phyloP scores from a whole-genome alignment of 202 grass and related monocot genomes.

The Musa balbisiana region DNA sequence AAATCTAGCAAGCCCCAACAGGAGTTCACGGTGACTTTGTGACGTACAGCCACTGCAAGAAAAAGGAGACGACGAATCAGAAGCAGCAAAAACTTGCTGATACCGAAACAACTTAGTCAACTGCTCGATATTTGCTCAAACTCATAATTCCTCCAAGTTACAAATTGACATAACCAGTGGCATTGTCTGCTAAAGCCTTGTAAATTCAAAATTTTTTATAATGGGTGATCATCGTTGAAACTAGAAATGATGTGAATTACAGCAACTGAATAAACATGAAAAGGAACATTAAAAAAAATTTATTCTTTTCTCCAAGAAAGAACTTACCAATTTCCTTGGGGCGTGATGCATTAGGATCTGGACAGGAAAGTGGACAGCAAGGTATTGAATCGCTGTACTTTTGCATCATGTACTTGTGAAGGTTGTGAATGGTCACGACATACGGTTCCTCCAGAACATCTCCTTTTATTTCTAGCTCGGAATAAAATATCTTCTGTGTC shows the following conservation, averaged over 20 bases:
- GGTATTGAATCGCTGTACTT: slow-evolving; percentile 52
- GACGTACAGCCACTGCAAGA: neutral
- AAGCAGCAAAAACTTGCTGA: neutral
- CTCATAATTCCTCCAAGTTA: no score
- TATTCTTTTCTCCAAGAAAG: neutral
- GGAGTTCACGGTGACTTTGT: neutral
- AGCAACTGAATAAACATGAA: neutral
- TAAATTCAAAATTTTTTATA: neutral
- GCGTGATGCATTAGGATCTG: neutral
- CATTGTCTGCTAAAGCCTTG: neutral
- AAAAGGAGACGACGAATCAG: neutral
- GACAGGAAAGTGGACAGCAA: slow-evolving; percentile 34
- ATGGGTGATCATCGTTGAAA: neutral
- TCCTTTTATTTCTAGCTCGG: slow-evolving; percentile 40
- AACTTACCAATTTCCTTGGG: neutral
- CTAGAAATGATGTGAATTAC: neutral
- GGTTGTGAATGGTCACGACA: slow-evolving; percentile 7
- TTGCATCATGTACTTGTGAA: slow-evolving; percentile 30
- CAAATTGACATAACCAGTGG: no score
- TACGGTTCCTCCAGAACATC: slow-evolving; percentile 10
- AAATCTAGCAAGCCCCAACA: neutral
- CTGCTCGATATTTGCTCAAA: neutral
- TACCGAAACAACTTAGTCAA: neutral
- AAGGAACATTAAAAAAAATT: neutral
- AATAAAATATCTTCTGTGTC: slow-evolving; percentile 95